Base-by-base conservation (phyloP, 257 asterid genomes). In the Solanum arcanum region DNA sequence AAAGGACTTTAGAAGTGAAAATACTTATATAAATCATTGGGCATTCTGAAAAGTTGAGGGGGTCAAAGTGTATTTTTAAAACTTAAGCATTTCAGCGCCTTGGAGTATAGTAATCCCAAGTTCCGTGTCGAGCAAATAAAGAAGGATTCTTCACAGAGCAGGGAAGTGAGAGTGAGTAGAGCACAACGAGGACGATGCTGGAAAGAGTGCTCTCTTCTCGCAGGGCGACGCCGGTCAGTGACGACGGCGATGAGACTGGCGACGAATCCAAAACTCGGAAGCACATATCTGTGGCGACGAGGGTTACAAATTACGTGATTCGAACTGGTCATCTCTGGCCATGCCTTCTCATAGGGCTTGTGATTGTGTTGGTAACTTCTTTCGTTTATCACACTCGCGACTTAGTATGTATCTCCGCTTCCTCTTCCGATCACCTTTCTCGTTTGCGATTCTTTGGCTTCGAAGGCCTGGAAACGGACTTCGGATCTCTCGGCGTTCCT, bases 401-500 rank as follows among this genome's bases (percentile, higher is more conserved):
- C 93, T 93, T 97, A 94, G 96, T 95, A 83, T 97, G 99, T 91
- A 93, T 97, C 88, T 93, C 96, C 75, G 93, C 95, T 25, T 92
- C 98, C 29, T 85, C 94, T 20, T 88, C 98, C 64, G 96, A 93
- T 91, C 95, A 93, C 90, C 83, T 89, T 84, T 94, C 99, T 21
- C 95, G 98, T 56, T 91, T 97, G 87, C 91, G 93, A 81, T 97
- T 96, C 81, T 94, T 95, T 86, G 98, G 98, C 9, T 94, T 94
- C 81, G 97, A 95, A 59, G 95, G 90, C 8, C 91, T 92, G 68
- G 98, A 94, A 73, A 93, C 99, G 27, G 99, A 97, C 89, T 97
- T 96, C 85, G 99, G 98, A 90, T 93, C 96, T 89, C 98, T 97
- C 44, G 99, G 99, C 46, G 99, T 97, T 88, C 99, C 99, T 90